Conservation (phyloP, 75 land plant genomes). For the Picea glauca region DNA sequence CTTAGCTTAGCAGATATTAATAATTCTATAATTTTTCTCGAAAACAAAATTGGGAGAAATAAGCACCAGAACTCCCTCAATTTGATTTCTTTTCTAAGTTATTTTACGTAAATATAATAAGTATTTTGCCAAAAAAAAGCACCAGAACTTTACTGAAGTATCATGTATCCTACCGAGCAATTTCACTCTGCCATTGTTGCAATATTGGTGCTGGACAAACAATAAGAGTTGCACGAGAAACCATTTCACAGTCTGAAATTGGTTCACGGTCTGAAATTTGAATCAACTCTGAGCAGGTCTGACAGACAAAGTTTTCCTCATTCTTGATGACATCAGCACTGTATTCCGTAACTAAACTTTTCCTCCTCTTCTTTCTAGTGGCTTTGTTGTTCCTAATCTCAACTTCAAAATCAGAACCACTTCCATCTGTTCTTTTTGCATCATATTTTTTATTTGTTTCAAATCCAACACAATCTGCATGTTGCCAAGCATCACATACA, state of each 20-base stretch:
- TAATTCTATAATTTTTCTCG: too few species aligned
- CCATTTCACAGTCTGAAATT: conserved; percentile 54
- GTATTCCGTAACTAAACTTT: conserved; percentile 8
- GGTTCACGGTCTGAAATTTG: conserved; percentile 61
- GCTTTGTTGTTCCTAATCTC: conserved; percentile 6
- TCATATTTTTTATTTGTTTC: conserved; percentile 23
- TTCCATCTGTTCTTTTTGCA: not conserved
- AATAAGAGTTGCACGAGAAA: conserved; percentile 84
- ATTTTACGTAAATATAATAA: too few species aligned
- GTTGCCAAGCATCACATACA: conserved; percentile 99
- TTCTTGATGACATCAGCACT: conserved; percentile 25
- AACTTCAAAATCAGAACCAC: conserved; percentile 9
- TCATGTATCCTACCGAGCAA: conserved; percentile 54
- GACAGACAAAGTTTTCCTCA: conserved; percentile 59
- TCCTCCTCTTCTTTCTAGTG: conserved; percentile 20
- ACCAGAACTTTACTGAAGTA: not conserved
- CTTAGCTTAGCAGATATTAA: too few species aligned
- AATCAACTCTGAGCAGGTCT: conserved; percentile 63
- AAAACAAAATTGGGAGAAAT: too few species aligned
- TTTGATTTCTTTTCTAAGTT: too few species aligned
- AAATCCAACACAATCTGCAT: conserved; percentile 94
- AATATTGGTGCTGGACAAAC: conserved; percentile 93
- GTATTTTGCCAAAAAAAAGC: too few species aligned
- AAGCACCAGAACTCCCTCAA: too few species aligned
- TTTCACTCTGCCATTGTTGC: conserved; percentile 92